Conservation (phyloP, 2,329 filamentous ascomycete species). For the Malbranchea zuffiana region DNA sequence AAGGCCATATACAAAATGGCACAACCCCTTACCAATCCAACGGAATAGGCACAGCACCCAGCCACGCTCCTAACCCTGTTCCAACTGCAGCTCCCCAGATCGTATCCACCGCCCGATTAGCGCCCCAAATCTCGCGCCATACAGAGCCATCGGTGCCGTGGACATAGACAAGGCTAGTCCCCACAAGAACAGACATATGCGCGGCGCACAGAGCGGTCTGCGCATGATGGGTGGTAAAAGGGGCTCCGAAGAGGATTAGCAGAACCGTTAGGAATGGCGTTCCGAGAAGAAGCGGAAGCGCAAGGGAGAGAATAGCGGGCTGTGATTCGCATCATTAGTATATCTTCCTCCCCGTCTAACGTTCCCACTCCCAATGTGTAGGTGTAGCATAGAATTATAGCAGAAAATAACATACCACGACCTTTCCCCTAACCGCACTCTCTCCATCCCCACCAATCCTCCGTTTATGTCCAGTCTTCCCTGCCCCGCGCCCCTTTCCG, state of each 20-base stretch:
- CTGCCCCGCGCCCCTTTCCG: constrained; percentile 9
- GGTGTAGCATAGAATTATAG: background rate
- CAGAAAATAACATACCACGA: constrained; percentile 18
- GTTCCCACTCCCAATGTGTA: background rate
- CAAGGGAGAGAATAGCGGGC: constrained; percentile 60
- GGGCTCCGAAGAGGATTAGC: constrained; percentile 83
- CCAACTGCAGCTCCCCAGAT: constrained; percentile 75
- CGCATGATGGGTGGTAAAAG: constrained; percentile 65
- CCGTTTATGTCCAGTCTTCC: constrained; percentile 6
- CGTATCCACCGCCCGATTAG: constrained; percentile 66
- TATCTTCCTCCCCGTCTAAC: background rate
- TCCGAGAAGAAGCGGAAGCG: constrained; percentile 40
- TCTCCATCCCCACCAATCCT: constrained; percentile 11
- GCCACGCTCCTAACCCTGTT: constrained; percentile 70
- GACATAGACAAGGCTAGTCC: constrained; percentile 73
- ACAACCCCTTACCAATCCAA: constrained; percentile 61
- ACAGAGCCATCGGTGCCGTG: constrained; percentile 63
- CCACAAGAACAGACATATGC: constrained; percentile 67
- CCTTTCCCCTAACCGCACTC: constrained; percentile 13
- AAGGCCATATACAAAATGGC: background rate
- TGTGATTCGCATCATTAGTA: constrained; percentile 28
- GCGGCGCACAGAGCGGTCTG: constrained; percentile 72
- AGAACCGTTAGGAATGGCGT: constrained; percentile 48
- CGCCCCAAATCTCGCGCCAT: constrained; percentile 60
- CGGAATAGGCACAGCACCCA: constrained; percentile 89